Base-by-base conservation (phyloP, 2,329 filamentous ascomycete species). In the Alternaria gaisen region DNA sequence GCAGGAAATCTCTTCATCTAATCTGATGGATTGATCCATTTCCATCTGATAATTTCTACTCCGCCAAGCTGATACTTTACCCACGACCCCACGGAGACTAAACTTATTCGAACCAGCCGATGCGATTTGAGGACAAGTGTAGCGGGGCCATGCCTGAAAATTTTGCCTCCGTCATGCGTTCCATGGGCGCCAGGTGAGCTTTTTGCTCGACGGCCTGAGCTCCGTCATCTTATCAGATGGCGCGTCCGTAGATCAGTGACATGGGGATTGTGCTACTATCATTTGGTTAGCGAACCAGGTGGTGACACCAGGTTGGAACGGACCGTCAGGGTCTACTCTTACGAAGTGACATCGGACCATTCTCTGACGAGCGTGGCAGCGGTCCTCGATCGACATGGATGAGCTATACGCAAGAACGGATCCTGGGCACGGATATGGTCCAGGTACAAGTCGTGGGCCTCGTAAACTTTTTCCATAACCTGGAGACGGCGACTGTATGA, bases 151-250 rank as follows among this genome's bases (percentile, higher is more conserved):
- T 26, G 16, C 52, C 28, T 53, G 62, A 74, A 74, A 73, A 69
- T 68, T 76, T 66, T 70, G 56, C 66, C 60, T 70, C 61, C 65
- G 62, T 65, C 57, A 74, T 72, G 69, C 71, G 69, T 66, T 63
- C 66, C 56, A 73, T 70, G 68, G 71, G 70, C 60, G 56, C 20
- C 44, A 22, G 38, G 38, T 47, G 55, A 57, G 58, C 66, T 63
- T 55, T 58, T 50, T 10, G 53, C 59, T 50, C 58, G 54, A 46
- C 26, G 57, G 63, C 53, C 56, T 32, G 51, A 67, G 41, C 24
- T 41, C 60, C 61, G 56, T 59, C 54, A 65, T 66, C 53, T 76
- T 73, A 76, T 77, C 74, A 71, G 74, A 76, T 76, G 56, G 54
- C 26, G 48, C 61, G 41, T 50, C 62, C 56, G 70, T 70, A 73